Evolutionary conservation across 805 yeast genomes (phyloP).

Genomic region (Metschnikowia similis): DNA sequence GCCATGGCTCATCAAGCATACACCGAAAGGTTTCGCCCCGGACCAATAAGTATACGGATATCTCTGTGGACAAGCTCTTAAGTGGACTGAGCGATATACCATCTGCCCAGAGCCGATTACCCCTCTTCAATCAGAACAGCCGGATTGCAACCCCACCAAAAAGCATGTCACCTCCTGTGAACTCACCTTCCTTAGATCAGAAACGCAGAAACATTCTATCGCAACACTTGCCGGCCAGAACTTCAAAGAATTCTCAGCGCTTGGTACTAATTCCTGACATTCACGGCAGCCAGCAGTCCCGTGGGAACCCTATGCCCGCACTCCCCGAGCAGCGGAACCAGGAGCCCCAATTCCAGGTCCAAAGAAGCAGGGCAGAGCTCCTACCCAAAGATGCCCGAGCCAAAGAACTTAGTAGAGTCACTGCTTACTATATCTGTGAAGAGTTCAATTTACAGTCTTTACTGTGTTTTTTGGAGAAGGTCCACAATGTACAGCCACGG

Average conservation of each 20-base stretch:
- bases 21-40: slow-evolving; percentile 12
- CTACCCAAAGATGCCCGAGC: slow-evolving; percentile 57
- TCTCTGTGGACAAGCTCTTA: slow-evolving; percentile 75
- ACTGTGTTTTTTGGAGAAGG: slow-evolving; percentile 56
- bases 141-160: slow-evolving; percentile 15
- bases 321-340: slow-evolving; percentile 10
- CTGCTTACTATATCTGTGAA: slow-evolving; percentile 89
- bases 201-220: slow-evolving; percentile 37
- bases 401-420: slow-evolving; percentile 71
- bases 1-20: slow-evolving; percentile 16
- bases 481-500: slow-evolving; percentile 83
- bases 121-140: slow-evolving; percentile 21
- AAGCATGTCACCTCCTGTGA: slow-evolving; percentile 20
- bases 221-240: slow-evolving; percentile 62
- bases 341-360: slow-evolving; percentile 28
- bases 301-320: slow-evolving; percentile 9
- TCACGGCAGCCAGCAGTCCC: slow-evolving; percentile 19
- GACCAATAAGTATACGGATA: slow-evolving; percentile 59
- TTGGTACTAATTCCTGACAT: slow-evolving; percentile 80
- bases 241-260: slow-evolving; percentile 81
- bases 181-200: slow-evolving; percentile 10
- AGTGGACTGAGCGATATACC: slow-evolving; percentile 85
- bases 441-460: slow-evolving; percentile 65
- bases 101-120: slow-evolving; percentile 58
- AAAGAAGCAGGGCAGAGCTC: slow-evolving; percentile 49